These are phyloP conservation scores for Cystobasidium onofrii DNA, from an alignment of 768 basidiomycete genomes.

Conservation along the genomic window DNA sequence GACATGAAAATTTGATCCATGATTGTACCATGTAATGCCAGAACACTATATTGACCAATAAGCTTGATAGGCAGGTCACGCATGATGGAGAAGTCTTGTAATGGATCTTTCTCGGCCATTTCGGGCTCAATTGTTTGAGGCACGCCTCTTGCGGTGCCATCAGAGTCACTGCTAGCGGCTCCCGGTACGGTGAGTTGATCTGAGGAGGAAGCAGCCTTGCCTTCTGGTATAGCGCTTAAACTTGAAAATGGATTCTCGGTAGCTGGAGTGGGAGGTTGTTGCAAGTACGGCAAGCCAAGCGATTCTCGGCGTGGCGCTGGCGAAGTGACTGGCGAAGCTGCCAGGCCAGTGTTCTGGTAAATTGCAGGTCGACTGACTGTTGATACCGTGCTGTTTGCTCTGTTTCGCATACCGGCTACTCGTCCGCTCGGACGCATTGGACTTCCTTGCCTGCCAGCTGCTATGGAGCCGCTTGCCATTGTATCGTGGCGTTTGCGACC, in stretches of 20 bases:
- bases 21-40: conserved; percentile 21
- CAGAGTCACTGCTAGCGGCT: conserved; percentile 2
- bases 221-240: conserved; percentile 28
- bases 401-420: not conserved
- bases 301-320: conserved; percentile 6
- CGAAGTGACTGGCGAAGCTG: conserved; percentile 9
- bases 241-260: not conserved
- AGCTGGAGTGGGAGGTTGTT: not conserved
- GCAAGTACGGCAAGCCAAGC: not conserved
- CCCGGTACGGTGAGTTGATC: conserved; percentile 19
- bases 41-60: conserved; percentile 17
- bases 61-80: conserved; percentile 23
- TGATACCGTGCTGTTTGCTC: not conserved
- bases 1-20: conserved; percentile 39
- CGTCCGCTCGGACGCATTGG: not conserved
- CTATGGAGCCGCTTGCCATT: conserved; percentile 9
- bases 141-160: not conserved
- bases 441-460: conserved; percentile 5
- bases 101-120: conserved; percentile 10
- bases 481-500: conserved; percentile 24
- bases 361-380: conserved; percentile 16
- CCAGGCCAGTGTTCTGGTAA: conserved; percentile 29
- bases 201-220: not conserved
- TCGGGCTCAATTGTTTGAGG: not conserved
- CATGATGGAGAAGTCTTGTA: conserved; percentile 25